Evolutionary conservation across 2,329 filamentous ascomycete species (phyloP).

Genomic region (Exophiala mesophila): DNA sequence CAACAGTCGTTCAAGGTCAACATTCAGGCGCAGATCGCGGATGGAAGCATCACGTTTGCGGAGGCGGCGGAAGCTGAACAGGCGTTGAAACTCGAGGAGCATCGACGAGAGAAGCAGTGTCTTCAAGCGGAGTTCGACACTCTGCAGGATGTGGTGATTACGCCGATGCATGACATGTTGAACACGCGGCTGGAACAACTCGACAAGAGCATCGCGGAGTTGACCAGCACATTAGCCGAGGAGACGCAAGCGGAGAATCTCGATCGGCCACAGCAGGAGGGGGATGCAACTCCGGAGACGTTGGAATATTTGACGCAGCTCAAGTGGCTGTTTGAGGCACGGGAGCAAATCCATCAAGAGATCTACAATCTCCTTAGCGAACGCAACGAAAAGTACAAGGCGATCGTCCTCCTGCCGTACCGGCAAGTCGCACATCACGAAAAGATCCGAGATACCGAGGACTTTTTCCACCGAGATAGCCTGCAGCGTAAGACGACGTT

Average conservation of each 20-base stretch:
- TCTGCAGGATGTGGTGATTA: conserved; percentile 78
- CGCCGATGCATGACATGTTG: conserved; percentile 74
- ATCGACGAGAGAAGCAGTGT: conserved; percentile 63
- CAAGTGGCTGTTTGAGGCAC: conserved; percentile 94
- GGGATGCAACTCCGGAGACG: conserved; percentile 88
- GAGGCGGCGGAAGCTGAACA: conserved; percentile 78
- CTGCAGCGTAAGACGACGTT: conserved; percentile 66
- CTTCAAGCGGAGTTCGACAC: conserved; percentile 76
- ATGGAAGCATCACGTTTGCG: conserved; percentile 73
- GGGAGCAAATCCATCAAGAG: conserved; percentile 80
- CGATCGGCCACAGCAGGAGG: conserved; percentile 87
- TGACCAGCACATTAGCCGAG: conserved; percentile 67
- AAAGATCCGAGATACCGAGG: conserved; percentile 71
- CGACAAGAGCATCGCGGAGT: conserved; percentile 69
- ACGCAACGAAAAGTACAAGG: conserved; percentile 79
- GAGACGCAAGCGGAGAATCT: conserved; percentile 65
- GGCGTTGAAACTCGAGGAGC: conserved; percentile 66
- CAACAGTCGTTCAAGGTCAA: conserved; percentile 65
- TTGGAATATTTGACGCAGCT: conserved; percentile 89
- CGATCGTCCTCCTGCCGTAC: conserved; percentile 79
- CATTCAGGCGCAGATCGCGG: conserved; percentile 71
- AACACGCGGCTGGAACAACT: conserved; percentile 69
- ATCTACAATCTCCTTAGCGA: conserved; percentile 80
- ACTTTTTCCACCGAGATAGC: conserved; percentile 78
- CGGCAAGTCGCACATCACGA: conserved; percentile 66